Evolutionary conservation across 2,329 filamentous ascomycete genomes (phyloP).

Genomic region (Fusarium algeriense): DNA sequence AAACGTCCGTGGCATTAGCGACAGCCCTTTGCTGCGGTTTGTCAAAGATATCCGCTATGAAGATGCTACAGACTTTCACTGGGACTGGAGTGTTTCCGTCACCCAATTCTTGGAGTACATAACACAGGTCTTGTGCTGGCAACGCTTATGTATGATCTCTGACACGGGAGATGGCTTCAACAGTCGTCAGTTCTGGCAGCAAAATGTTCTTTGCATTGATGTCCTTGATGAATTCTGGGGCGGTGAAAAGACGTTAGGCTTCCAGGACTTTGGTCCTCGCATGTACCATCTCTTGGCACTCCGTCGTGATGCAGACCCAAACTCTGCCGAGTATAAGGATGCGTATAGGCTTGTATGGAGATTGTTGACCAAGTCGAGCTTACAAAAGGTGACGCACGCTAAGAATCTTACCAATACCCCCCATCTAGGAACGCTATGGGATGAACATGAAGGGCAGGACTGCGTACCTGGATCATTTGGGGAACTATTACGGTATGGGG

Average conservation of each 20-base stretch:
- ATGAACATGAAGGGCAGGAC: neutral
- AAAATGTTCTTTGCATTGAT: neutral
- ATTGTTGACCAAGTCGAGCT: neutral
- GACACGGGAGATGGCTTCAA: neutral
- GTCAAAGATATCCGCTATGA: neutral
- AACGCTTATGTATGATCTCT: neutral
- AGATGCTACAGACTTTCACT: neutral
- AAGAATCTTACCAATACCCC: neutral
- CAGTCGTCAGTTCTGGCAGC: neutral
- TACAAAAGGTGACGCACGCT: neutral
- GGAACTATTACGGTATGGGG: neutral
- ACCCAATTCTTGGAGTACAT: neutral
- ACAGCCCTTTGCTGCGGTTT: neutral
- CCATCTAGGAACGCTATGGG: neutral
- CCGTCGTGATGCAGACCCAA: rapidly evolving
- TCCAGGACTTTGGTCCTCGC: neutral
- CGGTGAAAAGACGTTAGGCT: neutral
- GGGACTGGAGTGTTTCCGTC: neutral
- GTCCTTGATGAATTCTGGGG: neutral
- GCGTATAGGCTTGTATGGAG: neutral
- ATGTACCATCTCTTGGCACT: neutral
- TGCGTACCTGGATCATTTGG: neutral
- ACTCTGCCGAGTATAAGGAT: neutral
- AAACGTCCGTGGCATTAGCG: neutral
- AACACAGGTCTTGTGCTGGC: neutral